Evolutionary conservation across 2,329 filamentous ascomycete genomes (phyloP).

Genomic region (Diaporthe sp.): DNA sequence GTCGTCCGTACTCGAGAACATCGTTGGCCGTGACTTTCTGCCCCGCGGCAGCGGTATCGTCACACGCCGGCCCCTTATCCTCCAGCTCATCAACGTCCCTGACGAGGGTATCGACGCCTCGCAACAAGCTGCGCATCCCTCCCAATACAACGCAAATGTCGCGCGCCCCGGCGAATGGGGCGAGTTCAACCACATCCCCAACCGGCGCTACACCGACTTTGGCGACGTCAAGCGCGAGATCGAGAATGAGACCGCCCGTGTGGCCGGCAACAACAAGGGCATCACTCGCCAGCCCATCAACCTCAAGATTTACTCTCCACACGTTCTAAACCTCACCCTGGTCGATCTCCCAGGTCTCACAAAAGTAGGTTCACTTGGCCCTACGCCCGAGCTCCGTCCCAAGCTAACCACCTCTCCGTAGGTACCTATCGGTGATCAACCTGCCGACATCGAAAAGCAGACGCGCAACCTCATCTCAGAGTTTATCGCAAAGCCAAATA

Average conservation of each 20-base stretch:
- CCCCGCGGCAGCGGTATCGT: slow-evolving; percentile 97
- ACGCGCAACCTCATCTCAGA: slow-evolving; percentile 99
- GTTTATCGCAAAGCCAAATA: slow-evolving; percentile 98
- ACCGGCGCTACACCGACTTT: slow-evolving; percentile 98
- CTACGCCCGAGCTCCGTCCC: too few relatives aligned
- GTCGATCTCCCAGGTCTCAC: slow-evolving; percentile 97
- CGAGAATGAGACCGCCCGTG: slow-evolving; percentile 93
- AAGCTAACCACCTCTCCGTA: slow-evolving; percentile 52
- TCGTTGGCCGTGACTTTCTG: slow-evolving; percentile 96
- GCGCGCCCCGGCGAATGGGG: slow-evolving; percentile 86
- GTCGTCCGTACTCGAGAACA: slow-evolving; percentile 98
- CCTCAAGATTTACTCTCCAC: slow-evolving; percentile 97
- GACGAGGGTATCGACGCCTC: slow-evolving; percentile 75
- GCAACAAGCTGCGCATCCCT: slow-evolving; percentile 35
- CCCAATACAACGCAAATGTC: slow-evolving; percentile 68
- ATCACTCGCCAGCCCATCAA: slow-evolving; percentile 98
- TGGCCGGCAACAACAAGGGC: slow-evolving; percentile 95
- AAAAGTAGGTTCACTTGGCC: slow-evolving; percentile 53
- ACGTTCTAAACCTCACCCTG: slow-evolving; percentile 95
- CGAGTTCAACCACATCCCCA: slow-evolving; percentile 97
- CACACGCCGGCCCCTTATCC: slow-evolving; percentile 91
- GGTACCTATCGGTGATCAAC: slow-evolving; percentile 96
- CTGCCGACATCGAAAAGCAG: slow-evolving; percentile 95
- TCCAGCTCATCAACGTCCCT: slow-evolving; percentile 98
- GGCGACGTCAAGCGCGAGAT: slow-evolving; percentile 99